Evolutionary conservation across 2,329 filamentous ascomycete genomes (phyloP), one percentile per base, ranked within the genome.

Genomic region (Cladobotryum mycophilum): DNA sequence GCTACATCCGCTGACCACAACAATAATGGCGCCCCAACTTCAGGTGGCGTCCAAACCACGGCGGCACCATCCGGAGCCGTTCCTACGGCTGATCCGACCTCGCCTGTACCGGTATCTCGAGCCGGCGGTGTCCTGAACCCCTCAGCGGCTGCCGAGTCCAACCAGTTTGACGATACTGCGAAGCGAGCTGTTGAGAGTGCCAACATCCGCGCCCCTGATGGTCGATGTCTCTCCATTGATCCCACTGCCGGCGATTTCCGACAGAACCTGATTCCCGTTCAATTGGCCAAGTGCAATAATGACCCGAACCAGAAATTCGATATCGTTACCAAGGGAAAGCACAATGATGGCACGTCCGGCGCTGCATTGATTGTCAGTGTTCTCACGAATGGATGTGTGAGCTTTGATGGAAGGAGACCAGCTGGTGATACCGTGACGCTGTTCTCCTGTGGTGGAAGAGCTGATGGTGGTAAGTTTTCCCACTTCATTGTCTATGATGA

Each of bases 211-310:
- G 70, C 75, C 0, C 63, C 74, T 11, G 70, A 75, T 53, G 76
- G 76, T 22, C 68, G 73, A 47, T 80, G 76, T 52, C 67, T 79
- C n/a, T 77, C 70, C 34, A 61, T 78, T 41, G 73, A 79, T 56
- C 72, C 74, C 1, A 74, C 74, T 1, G 75, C 74, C 0, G 76
- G 76, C 35, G 76, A 80, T 56, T 79, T 78, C 61, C 73, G 76
- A 5, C 67, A 75, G 61, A 80, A 80, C 56, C 64, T 79, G 43
- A 76, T 79, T 46, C 76, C 76, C 2, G 62, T 79, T 8, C 66
- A 67, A 18, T 57, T 78, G 9, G 70, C 71, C 8, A 60, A 63
- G 25, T 80, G 76, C 61, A 62, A 65, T 30, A 73, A 70, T 33
- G 67, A 69, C 4, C 62, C 69, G 3, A 73, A 72, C 46, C 72